A percentile compares a stretch with the other conserved stretches of the same genome.
Conservation (phyloP, 1,284 basidiomycete species). For the Ustilago xerochloae region DNA sequence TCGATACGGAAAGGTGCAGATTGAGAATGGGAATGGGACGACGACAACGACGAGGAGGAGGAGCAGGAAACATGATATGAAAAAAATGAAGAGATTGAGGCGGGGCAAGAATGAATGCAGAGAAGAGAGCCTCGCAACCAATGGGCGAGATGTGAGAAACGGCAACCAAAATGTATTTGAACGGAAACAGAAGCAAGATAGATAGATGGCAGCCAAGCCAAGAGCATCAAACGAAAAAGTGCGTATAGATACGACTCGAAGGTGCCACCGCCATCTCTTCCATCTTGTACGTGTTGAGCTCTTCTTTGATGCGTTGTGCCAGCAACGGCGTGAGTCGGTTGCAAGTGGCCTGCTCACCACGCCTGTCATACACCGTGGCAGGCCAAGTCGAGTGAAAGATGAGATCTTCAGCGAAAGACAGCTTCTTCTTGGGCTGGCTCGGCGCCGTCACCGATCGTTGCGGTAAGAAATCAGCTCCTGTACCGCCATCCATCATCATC, state of each 20-base stretch:
- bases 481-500: slow-evolving; percentile 72
- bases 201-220: background rate
- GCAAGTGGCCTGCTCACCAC: slow-evolving; percentile 96
- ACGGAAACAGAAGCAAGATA: background rate
- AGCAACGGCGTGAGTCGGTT: slow-evolving; percentile 92
- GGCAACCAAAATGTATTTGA: no score
- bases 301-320: slow-evolving; percentile 93
- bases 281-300: slow-evolving; percentile 87
- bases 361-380: slow-evolving; percentile 86
- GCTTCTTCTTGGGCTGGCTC: slow-evolving; percentile 74
- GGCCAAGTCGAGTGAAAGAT: slow-evolving; percentile 97
- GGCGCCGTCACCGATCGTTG: slow-evolving; percentile 68
- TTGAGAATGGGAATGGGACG: no score
- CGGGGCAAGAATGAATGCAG: background rate
- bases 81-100: background rate
- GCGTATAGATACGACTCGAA: slow-evolving; percentile 65
- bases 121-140: background rate
- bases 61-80: no score
- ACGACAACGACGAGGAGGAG: no score
- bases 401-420: slow-evolving; percentile 89
- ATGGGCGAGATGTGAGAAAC: background rate
- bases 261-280: slow-evolving; percentile 95
- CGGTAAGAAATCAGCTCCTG: slow-evolving; percentile 68
- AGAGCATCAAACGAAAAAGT: slow-evolving; percentile 59
- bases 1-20: no score